phyloP scores from a whole-genome alignment of 306 rosid species.

The Pyrus communis region DNA sequence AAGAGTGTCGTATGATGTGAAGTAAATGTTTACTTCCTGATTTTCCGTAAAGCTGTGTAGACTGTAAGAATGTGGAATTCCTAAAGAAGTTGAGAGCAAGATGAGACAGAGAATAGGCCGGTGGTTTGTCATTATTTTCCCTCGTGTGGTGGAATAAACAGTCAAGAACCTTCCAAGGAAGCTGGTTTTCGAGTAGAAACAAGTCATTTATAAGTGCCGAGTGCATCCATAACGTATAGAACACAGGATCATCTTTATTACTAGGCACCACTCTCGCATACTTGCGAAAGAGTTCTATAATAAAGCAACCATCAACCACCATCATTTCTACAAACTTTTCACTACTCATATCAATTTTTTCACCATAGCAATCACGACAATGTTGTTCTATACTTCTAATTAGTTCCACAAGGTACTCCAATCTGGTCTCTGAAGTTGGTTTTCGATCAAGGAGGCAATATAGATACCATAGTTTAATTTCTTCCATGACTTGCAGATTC shows the following conservation, averaged over 20 bases:
- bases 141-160: background rate
- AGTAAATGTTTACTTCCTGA: background rate
- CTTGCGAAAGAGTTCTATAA: background rate
- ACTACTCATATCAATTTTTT: background rate
- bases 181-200: background rate
- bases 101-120: background rate
- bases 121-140: background rate
- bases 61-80: background rate
- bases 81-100: background rate
- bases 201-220: background rate
- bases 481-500: background rate
- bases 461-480: background rate
- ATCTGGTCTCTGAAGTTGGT: background rate
- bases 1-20: background rate
- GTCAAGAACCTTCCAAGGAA: conserved; percentile 1
- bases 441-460: background rate
- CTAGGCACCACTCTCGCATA: background rate
- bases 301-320: conserved; percentile 1
- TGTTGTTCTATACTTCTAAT: background rate
- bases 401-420: background rate
- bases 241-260: background rate
- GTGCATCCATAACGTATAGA: background rate
- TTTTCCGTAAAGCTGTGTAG: background rate
- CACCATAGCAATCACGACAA: background rate
- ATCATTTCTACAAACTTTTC: background rate